These are phyloP conservation scores for Pseudoturritis turrita DNA, from an alignment of 345 rosid species.

Conservation along the genomic window DNA sequence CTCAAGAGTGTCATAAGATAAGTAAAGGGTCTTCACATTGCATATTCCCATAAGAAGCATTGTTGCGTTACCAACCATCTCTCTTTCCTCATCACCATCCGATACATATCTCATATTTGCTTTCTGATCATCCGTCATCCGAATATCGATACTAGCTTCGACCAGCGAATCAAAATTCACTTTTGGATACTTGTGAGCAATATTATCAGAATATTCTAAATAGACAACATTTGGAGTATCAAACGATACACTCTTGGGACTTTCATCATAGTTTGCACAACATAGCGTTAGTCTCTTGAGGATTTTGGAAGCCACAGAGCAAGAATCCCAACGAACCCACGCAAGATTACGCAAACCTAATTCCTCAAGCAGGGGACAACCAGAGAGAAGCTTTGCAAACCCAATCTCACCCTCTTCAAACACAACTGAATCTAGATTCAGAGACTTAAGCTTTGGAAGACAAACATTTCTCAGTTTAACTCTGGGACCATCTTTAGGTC, in stretches of 20 bases:
- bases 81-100: slow-evolving; percentile 10
- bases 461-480: slow-evolving; percentile 13
- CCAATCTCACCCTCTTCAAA: slow-evolving; percentile 19
- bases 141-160: slow-evolving; percentile 7
- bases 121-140: slow-evolving; percentile 13
- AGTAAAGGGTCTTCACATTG: slow-evolving; percentile 25
- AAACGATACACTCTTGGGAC: slow-evolving; percentile 12
- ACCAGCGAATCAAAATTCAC: slow-evolving; percentile 2
- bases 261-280: neutral
- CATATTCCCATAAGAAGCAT: slow-evolving; percentile 20
- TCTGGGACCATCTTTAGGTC: slow-evolving; percentile 16
- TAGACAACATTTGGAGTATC: slow-evolving; percentile 19
- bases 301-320: slow-evolving; percentile 10
- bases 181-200: slow-evolving; percentile 7
- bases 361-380: slow-evolving; percentile 25
- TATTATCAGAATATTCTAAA: slow-evolving; percentile 19
- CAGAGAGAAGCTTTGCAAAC: slow-evolving; percentile 18
- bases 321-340: slow-evolving; percentile 9
- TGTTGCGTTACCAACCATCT: slow-evolving; percentile 12
- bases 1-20: slow-evolving; percentile 24
- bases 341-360: slow-evolving; percentile 13
- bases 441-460: slow-evolving; percentile 21
- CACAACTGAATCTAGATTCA: slow-evolving; percentile 6
- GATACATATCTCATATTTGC: neutral
- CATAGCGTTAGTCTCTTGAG: slow-evolving; percentile 19